Evolutionary conservation across 805 yeast species (phyloP).

Genomic region (Suhomyces sp.): DNA sequence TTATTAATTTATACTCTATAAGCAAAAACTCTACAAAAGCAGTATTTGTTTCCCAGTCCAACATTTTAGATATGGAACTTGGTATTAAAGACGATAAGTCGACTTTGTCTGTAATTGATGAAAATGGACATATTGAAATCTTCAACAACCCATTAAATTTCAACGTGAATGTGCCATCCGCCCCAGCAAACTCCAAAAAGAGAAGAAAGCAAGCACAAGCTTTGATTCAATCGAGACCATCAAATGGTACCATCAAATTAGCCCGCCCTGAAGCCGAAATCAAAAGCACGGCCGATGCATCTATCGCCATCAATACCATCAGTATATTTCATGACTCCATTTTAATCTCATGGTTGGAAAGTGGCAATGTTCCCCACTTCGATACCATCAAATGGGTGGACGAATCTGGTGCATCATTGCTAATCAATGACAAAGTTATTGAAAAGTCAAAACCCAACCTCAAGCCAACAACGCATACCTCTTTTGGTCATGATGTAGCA

Average conservation of each 20-base stretch:
- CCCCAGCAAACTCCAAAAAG: constrained; percentile 24
- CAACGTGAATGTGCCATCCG: constrained; percentile 14
- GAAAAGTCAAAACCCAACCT: constrained; percentile 41
- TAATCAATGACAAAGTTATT: constrained; percentile 24
- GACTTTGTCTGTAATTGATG: constrained; percentile 59
- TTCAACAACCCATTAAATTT: constrained; percentile 55
- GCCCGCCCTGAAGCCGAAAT: constrained; percentile 44
- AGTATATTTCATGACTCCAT: constrained; percentile 34
- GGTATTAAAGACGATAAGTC: constrained; percentile 30
- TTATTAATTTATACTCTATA: constrained; percentile 65
- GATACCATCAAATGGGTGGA: constrained; percentile 52
- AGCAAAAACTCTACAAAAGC: constrained; percentile 42
- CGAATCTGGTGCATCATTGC: constrained; percentile 20
- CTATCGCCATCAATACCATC: constrained; percentile 27
- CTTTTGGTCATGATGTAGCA: constrained; percentile 51
- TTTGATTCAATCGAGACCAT: constrained; percentile 48
- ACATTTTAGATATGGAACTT: constrained; percentile 47
- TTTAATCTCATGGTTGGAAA: constrained; percentile 60
- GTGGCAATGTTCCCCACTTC: constrained; percentile 54
- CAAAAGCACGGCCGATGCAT: constrained; percentile 28
- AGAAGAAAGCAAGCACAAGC: constrained; percentile 43
- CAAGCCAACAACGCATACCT: constrained; percentile 39
- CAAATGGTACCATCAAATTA: constrained; percentile 45
- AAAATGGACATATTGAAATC: constrained; percentile 70
- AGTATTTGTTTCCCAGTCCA: constrained; percentile 69